Evolutionary conservation across 768 basidiomycete species (phyloP), one percentile per base, ranked within the genome.

Genomic region (Tephrocybe rancida): DNA sequence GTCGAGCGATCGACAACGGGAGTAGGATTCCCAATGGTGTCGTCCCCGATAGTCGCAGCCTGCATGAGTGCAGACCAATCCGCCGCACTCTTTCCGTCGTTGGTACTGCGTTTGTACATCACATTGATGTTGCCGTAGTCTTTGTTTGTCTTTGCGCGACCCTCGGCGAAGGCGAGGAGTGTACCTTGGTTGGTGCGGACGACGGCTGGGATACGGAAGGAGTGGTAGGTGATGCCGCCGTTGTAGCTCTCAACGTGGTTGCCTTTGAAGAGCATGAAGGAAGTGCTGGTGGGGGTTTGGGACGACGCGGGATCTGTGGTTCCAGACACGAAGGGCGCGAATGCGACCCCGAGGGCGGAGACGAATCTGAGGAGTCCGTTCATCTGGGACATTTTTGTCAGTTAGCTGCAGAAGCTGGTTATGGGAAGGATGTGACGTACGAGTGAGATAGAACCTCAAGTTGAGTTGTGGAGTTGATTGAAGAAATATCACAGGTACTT

Each of bases 61-160:
- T 45, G 44, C 25, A 16, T 45, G n/a, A 45, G 22, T 3, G 44
- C 25, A 13, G 44, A 45, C 44, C 44, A 45, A n/a, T 45, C 44
- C 22, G 14, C 22, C 16, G 44, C 44, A 24, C 10, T 46, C 27
- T 14, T 5, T 14, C 44, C 44, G 27, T 46, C 14, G 13, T 46
- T 46, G 25, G 24, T 11, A 2, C 44, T 24, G 32, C 44, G 44
- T 21, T 46, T 46, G 21, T 46, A 46, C n/a, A 46, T 18, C 16
- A 32, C 32, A 24, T 46, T 46, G 19, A 46, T 46, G 44, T 46
- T 46, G 44, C 44, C 44, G 27, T 46, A 46, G 27, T 46, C 44
- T 21, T 27, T 27, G 27, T 46, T 46, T 14, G 25, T 30, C 44
- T 46, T 46, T 30, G 44, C 27, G 44, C 44, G 44, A 22, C 44